Base-by-base conservation (phyloP, 345 rosid genomes). In the Acer yangbiense region DNA sequence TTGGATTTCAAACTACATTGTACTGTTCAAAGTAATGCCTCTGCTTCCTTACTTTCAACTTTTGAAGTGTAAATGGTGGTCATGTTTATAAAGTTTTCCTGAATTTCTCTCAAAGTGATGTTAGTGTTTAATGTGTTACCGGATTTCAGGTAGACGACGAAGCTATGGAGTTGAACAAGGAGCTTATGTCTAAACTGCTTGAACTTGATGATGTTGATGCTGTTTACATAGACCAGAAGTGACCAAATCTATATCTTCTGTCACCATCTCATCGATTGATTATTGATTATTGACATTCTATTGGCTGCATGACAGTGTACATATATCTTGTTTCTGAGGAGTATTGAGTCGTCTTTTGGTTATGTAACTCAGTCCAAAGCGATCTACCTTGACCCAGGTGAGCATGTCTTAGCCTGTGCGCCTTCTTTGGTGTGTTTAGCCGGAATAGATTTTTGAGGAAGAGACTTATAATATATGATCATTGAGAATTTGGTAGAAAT, bases 121-220 rank as follows among this genome's bases (percentile, higher is more conserved):
- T 60, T 60, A 60, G 6, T 60, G 64, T 60, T 63, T 52, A 52
- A 3, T n/a, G 18, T 75, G 63, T 43, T 64, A 46, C 54, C 69
- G 77, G 65, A 9, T 74, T 84, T 77, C 86, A 93, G 98, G 98
- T 87, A 76, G 98, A 95, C 82, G 97, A 95, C 69, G 98, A 92
- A 78, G 97, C 98, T 72, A 85, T 83, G 91, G 97, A 95, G 46
- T 83, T 95, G 89, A 93, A 93, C 91, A 93, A 86, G 86, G 93
- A 89, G 77, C 97, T 95, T 23, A 86, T 89, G 84, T 85, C 90
- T 65, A 89, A 88, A 81, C 83, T 95, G 73, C 95, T 95, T 7
- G 98, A 95, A 74, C 95, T 93, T 74, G 95, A 93, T 78, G 98
- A 92, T 77, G 98, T 95, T 20, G 97, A 93, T 65, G 92, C 98